A percentile compares a stretch with the other conserved stretches of the same genome.
Evolutionary conservation across 106 monocot species (phyloP).

Genomic region (Narthecium ossifragum): DNA sequence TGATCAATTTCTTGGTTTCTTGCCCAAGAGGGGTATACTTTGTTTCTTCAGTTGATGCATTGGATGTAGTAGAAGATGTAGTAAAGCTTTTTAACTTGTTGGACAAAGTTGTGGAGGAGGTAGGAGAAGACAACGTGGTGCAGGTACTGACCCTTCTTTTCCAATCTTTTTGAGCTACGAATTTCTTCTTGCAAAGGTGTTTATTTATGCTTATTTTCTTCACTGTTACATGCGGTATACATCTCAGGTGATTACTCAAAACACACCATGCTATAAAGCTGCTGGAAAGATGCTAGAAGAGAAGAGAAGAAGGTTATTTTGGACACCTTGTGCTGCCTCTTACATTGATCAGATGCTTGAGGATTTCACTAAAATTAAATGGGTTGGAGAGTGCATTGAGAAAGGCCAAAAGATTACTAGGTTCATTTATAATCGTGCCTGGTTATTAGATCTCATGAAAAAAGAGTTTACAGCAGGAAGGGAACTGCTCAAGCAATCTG

Average conservation of each 20-base stretch:
- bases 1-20: slow-evolving; percentile 45
- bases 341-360: slow-evolving; percentile 41
- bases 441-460: slow-evolving; percentile 44
- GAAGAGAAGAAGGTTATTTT: slow-evolving; percentile 50
- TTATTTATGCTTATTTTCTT: background rate
- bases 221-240: background rate
- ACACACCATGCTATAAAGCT: slow-evolving; percentile 30
- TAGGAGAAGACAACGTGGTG: slow-evolving; percentile 47
- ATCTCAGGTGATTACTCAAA: slow-evolving; percentile 47
- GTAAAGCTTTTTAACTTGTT: slow-evolving; percentile 39
- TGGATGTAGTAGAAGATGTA: slow-evolving; percentile 36
- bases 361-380: slow-evolving; percentile 38
- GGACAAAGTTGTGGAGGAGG: slow-evolving; percentile 56
- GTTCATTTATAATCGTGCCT: slow-evolving; percentile 43
- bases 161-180: background rate
- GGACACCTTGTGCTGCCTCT: slow-evolving; percentile 51
- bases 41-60: slow-evolving; percentile 38
- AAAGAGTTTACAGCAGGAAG: slow-evolving; percentile 42
- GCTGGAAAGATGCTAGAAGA: slow-evolving; percentile 60
- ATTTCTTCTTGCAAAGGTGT: background rate
- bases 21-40: slow-evolving; percentile 46
- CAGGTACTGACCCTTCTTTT: slow-evolving; percentile 34
- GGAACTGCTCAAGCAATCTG: slow-evolving; percentile 34
- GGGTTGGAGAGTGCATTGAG: slow-evolving; percentile 32
- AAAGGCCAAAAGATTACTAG: slow-evolving; percentile 39